Percentiles rank a stretch among this genome's conserved stretches.
These are phyloP conservation scores for Vitis hybrid DNA, from an alignment of 177 flowering plant species.

Conservation along the genomic window DNA sequence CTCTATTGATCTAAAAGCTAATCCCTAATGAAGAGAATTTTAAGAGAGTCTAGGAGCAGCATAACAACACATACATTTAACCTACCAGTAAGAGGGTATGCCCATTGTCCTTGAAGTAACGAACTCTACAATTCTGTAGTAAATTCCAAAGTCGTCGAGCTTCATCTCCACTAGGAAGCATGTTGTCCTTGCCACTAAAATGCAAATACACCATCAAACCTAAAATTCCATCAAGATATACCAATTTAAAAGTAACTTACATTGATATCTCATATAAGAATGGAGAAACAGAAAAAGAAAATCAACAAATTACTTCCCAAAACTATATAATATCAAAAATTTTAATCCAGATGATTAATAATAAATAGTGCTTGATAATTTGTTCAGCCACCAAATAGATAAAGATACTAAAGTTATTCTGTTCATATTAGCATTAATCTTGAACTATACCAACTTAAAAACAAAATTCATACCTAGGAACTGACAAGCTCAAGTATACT, in stretches of 20 bases:
- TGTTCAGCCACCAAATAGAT: too few species aligned
- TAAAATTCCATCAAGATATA: conserved; percentile 2
- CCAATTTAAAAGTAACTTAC: background rate
- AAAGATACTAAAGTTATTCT: too few species aligned
- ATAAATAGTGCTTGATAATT: background rate
- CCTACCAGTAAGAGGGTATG: conserved; percentile 87
- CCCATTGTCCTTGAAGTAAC: conserved; percentile 83
- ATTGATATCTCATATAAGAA: background rate
- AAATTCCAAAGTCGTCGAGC: conserved; percentile 55
- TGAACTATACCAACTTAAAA: too few species aligned
- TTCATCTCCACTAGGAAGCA: conserved; percentile 89
- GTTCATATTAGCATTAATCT: too few species aligned
- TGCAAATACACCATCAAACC: conserved; percentile 16
- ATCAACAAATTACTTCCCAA: background rate
- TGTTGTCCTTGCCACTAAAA: conserved; percentile 84
- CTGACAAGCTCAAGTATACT: too few species aligned
- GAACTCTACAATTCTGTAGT: conserved; percentile 62
- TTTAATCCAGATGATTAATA: background rate
- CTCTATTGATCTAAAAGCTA: too few species aligned
- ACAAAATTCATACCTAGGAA: too few species aligned
- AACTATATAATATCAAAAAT: background rate
- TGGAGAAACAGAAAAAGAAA: background rate
- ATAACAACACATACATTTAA: background rate
- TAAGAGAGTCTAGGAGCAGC: background rate
- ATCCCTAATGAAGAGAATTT: background rate